These are phyloP conservation scores for Aspergillus pseudoviridinutans DNA, from an alignment of 2,329 filamentous ascomycete genomes.

Conservation along the genomic window DNA sequence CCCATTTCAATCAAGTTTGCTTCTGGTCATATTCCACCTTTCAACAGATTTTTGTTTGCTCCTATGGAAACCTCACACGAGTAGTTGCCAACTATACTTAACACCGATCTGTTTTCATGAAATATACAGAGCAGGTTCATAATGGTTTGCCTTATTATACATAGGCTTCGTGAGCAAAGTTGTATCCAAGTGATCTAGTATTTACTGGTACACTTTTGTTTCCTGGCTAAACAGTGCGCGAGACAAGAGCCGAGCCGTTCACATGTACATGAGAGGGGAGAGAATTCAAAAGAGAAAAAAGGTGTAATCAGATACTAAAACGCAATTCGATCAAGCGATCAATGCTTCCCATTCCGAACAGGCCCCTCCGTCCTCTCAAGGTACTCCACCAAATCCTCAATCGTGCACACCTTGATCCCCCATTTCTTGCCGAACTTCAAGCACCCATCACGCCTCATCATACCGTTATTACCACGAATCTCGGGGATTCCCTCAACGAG, in stretches of 20 bases:
- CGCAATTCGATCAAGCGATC: constrained; percentile 6
- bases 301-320: not conserved
- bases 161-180: not conserved
- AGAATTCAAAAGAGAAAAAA: constrained; percentile 2
- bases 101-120: not conserved
- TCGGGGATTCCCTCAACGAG: constrained; percentile 65
- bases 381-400: constrained; percentile 80
- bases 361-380: constrained; percentile 69
- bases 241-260: constrained; percentile 3
- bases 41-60: not conserved
- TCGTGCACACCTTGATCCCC: constrained; percentile 91
- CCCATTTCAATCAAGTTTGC: constrained; percentile 3
- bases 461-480: constrained; percentile 63
- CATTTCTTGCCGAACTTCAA: constrained; percentile 81
- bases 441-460: constrained; percentile 89
- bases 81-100: not conserved
- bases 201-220: not conserved
- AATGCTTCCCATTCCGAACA: constrained; percentile 34
- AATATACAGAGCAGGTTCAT: not conserved
- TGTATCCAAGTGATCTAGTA: not conserved
- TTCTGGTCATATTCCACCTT: not conserved
- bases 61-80: not conserved
- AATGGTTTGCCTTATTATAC: not conserved
- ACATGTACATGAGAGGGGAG: constrained; percentile 2
- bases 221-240: not conserved